Conservation (phyloP, 2,329 filamentous ascomycete genomes). For the Teratosphaeria pseudoeucalypti region DNA sequence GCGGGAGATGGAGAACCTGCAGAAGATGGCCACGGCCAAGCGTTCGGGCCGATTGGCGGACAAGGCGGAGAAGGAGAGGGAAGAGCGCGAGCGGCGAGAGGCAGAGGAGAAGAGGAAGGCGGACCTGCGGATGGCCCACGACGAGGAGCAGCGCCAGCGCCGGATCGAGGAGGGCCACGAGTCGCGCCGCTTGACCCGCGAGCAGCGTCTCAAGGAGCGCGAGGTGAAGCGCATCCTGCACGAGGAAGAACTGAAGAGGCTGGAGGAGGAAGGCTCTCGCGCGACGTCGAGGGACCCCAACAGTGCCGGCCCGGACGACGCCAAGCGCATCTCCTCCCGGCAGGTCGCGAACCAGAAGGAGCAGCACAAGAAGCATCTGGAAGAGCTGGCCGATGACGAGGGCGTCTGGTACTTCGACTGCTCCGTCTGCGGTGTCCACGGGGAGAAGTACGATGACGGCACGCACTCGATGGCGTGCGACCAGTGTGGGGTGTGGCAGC, state of each 20-base stretch:
- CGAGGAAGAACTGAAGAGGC: slow-evolving; percentile 68
- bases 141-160: slow-evolving; percentile 48
- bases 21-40: slow-evolving; percentile 88
- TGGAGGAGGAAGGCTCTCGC: slow-evolving; percentile 49
- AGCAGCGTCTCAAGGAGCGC: slow-evolving; percentile 75
- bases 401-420: slow-evolving; percentile 95
- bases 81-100: slow-evolving; percentile 60
- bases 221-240: slow-evolving; percentile 73
- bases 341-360: slow-evolving; percentile 75
- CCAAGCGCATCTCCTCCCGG: slow-evolving; percentile 59
- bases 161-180: slow-evolving; percentile 69
- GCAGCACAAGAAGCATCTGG: slow-evolving; percentile 64
- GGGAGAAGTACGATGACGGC: slow-evolving; percentile 81
- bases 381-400: slow-evolving; percentile 58
- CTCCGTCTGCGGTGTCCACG: slow-evolving; percentile 73
- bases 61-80: slow-evolving; percentile 66
- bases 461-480: slow-evolving; percentile 91
- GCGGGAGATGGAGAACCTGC: slow-evolving; percentile 68
- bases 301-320: slow-evolving; percentile 40
- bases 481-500: slow-evolving; percentile 90
- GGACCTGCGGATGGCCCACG: slow-evolving; percentile 54
- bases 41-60: slow-evolving; percentile 79
- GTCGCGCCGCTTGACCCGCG: slow-evolving; percentile 69
- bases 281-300: slow-evolving; percentile 33
- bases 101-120: slow-evolving; percentile 55